Evolutionary conservation across 2,329 filamentous ascomycete genomes (phyloP).

Genomic region (Magnaporthiopsis rhizophila): DNA sequence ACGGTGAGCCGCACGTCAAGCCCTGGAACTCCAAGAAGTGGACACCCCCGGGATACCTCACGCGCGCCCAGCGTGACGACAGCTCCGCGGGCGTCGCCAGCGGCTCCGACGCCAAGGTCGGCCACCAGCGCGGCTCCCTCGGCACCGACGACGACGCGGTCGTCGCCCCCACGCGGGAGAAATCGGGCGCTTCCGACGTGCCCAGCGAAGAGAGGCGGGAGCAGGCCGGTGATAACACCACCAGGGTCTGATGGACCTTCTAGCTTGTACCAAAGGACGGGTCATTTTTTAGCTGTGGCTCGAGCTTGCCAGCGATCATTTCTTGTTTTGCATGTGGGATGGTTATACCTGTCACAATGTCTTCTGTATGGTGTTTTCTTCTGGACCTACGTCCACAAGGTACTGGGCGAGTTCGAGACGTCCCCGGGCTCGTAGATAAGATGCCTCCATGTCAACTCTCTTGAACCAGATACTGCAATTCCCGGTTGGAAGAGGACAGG

Average conservation of each 20-base stretch:
- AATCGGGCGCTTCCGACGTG: background rate
- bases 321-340: background rate
- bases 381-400: too few species aligned
- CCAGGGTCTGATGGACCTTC: background rate
- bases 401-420: background rate
- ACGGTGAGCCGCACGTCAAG: slow-evolving; percentile 37
- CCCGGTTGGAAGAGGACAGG: too few species aligned
- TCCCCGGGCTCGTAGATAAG: too few species aligned
- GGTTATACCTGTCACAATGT: background rate
- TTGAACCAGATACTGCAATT: too few species aligned
- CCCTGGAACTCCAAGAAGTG: slow-evolving; percentile 7
- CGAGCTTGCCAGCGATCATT: background rate
- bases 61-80: slow-evolving; percentile 1
- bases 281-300: background rate
- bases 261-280: background rate
- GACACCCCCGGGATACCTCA: slow-evolving; percentile 7
- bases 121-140: background rate
- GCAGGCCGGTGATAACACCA: background rate
- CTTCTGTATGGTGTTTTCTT: background rate
- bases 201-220: background rate
- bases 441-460: too few species aligned
- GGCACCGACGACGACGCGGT: slow-evolving; percentile 5
- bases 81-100: background rate
- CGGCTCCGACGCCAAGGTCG: background rate
- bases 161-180: background rate